Base-by-base conservation (phyloP, 2,329 filamentous ascomycete species). In the Periconia digitata region DNA sequence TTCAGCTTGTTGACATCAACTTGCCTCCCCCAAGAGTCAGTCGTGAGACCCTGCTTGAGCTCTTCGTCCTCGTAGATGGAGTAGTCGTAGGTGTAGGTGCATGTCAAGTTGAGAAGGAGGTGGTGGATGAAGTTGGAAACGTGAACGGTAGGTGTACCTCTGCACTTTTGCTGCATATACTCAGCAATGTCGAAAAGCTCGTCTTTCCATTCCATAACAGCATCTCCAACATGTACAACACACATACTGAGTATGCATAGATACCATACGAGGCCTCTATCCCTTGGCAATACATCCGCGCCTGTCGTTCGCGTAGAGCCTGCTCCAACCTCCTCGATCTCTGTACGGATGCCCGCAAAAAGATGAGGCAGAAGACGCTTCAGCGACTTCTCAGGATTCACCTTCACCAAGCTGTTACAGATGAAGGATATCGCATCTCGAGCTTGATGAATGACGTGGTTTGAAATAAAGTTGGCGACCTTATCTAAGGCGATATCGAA, bases 391-490 rank as follows among this genome's bases (percentile, higher is more conserved):
- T 92, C 86, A 0, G 95, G 92, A 60, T 95, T 90, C 58, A 95
- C 90, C 73, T 97, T 97, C 79, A 94, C 96, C 20, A 99, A 79
- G 0, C 90, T 89, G 71, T 96, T 97, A 73, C 92, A 89, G 45
- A 97, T 97, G 80, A 96, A 99, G 1, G 95, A 94, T 88, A 99
- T 96, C 7, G 94, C 92, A 77, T 99, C 94, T 56, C 92, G 81
- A 44, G 94, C 92, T 72, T 97, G 94, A 62, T 99, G 92, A 16
- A 99, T 92, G 41, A 99, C 94, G 74, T 97, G 94, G 54, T 89
- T 89, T 1, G 89, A 86, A 21, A 96, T 88, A 69, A 99, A 99
- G 24, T 89, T 84, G 2, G 91, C 88, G 59, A 99, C 85, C 76
- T 97, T 97, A 51, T 95, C 88, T 43, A 99, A 75, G 0, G 90